A percentile compares a stretch with the other conserved stretches of the same genome.
Conservation (phyloP, 2,329 filamentous ascomycete genomes). For the Dactylonectria estremocensis region DNA sequence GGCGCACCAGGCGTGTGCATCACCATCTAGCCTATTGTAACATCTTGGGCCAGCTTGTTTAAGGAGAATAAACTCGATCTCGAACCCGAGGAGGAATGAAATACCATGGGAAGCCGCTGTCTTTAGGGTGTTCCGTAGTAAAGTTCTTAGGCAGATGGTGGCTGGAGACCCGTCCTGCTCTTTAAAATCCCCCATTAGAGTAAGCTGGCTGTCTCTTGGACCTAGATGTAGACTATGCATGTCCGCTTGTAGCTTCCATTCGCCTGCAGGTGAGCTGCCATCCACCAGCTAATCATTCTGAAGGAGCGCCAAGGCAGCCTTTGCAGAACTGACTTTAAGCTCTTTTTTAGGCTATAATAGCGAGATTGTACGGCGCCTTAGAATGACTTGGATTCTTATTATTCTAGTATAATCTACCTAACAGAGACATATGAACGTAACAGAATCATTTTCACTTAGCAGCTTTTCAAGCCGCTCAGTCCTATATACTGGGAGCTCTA, state of each 20-base stretch:
- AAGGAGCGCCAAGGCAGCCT: constrained; percentile 75
- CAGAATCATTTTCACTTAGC: neutral
- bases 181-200: constrained; percentile 77
- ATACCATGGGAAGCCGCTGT: constrained; percentile 67
- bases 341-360: constrained; percentile 61
- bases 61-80: constrained; percentile 84
- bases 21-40: constrained; percentile 64
- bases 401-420: constrained; percentile 81
- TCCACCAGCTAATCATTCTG: constrained; percentile 75
- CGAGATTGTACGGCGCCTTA: constrained; percentile 69
- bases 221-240: constrained; percentile 73
- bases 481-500: no score
- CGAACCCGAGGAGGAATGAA: constrained; percentile 81
- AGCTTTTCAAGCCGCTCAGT: no score
- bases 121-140: constrained; percentile 70
- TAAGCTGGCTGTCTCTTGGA: constrained; percentile 73
- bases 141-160: constrained; percentile 74
- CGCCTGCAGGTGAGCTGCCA: constrained; percentile 71
- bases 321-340: constrained; percentile 72
- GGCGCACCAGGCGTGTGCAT: constrained; percentile 80
- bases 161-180: constrained; percentile 67
- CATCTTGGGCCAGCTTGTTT: constrained; percentile 55
- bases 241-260: constrained; percentile 78
- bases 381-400: constrained; percentile 84
- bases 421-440: constrained; percentile 65